Conservation (phyloP, 768 basidiomycete species). For the Xerocomellus intermedius region DNA sequence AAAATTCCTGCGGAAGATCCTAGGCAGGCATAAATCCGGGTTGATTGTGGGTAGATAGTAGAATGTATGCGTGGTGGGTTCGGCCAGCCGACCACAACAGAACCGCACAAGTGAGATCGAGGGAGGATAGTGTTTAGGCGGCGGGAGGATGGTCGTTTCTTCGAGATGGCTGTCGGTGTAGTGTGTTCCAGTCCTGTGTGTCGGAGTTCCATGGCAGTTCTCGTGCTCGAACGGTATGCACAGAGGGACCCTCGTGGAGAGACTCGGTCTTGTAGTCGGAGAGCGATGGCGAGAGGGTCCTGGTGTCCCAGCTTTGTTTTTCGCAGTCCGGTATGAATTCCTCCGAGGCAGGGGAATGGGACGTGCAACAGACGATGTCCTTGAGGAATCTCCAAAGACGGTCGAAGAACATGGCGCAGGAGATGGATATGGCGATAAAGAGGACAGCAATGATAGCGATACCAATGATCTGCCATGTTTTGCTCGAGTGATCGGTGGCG, state of each 20-base stretch:
- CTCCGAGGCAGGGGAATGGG: constrained; percentile 40
- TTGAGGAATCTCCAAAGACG: constrained; percentile 62
- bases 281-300: constrained; percentile 5
- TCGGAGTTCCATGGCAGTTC: constrained; percentile 27
- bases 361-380: constrained; percentile 45
- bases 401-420: constrained; percentile 68
- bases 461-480: constrained; percentile 69
- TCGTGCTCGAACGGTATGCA: constrained; percentile 9
- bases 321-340: constrained; percentile 65
- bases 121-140: not conserved
- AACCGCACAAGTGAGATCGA: not conserved
- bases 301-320: constrained; percentile 54
- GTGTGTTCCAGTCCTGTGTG: constrained; percentile 11
- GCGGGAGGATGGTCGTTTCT: constrained; percentile 10
- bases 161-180: constrained; percentile 22
- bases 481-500: constrained; percentile 39
- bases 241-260: not conserved
- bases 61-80: constrained; percentile 6
- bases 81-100: constrained; percentile 15
- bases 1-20: constrained; percentile 27
- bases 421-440: constrained; percentile 51
- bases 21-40: not conserved
- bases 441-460: constrained; percentile 64
- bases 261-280: constrained; percentile 1
- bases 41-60: not conserved